Percentiles rank a stretch among this genome's conserved stretches.
Conservation (phyloP, 1,139 yeast genomes). For the Hemisphaericaspora xylanilytica region DNA sequence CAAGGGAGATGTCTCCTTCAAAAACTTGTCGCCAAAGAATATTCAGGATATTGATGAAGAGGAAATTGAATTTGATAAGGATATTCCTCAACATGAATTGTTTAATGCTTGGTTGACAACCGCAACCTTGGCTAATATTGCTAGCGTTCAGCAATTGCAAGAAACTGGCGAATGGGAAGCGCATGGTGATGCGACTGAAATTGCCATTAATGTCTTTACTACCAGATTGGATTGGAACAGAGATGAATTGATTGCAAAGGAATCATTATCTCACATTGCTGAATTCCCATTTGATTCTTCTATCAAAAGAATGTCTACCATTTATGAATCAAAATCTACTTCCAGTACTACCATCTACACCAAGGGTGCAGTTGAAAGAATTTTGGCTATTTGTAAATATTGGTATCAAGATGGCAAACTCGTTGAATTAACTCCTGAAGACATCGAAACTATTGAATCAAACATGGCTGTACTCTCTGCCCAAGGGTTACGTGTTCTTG, state of each 20-base stretch:
- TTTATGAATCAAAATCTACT: conserved; percentile 39
- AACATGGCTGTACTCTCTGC: conserved; percentile 64
- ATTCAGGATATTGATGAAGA: conserved; percentile 41
- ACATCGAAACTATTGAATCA: conserved; percentile 43
- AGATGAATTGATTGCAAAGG: conserved; percentile 33
- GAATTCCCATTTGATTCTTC: conserved; percentile 82
- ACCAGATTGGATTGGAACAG: conserved; percentile 54
- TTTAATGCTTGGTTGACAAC: conserved; percentile 52
- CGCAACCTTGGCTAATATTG: conserved; percentile 74
- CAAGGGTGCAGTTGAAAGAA: conserved; percentile 80
- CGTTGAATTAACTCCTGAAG: conserved; percentile 39
- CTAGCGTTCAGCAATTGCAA: conserved; percentile 45
- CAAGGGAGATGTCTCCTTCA: conserved; percentile 52
- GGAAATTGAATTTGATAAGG: conserved; percentile 22
- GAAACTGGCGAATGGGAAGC: conserved; percentile 62
- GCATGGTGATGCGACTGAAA: conserved; percentile 83
- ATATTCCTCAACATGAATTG: conserved; percentile 21
- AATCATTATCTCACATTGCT: conserved; percentile 42
- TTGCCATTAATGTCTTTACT: conserved; percentile 75
- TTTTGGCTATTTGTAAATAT: conserved; percentile 53
- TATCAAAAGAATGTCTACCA: conserved; percentile 69
- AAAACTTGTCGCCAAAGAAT: conserved; percentile 40
- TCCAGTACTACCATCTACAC: conserved; percentile 46
- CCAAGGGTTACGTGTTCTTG: conserved; percentile 73
- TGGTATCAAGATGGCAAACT: conserved; percentile 48